Evolutionary conservation across 2,329 filamentous ascomycete genomes (phyloP).

Genomic region (Huntiella moniliformis): DNA sequence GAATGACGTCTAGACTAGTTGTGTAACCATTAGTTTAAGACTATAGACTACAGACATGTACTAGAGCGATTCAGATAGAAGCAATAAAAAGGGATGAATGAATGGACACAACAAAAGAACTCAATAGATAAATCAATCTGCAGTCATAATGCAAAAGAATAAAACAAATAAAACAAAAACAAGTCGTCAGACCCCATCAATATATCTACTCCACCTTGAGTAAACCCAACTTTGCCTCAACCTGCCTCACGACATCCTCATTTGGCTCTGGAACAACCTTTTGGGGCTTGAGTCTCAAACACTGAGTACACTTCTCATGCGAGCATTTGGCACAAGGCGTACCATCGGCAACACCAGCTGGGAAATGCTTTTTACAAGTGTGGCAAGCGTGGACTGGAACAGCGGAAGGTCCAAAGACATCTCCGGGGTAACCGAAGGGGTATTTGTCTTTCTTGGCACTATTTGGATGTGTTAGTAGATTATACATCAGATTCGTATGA

Average conservation of each 20-base stretch:
- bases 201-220: conserved; percentile 19
- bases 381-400: conserved; percentile 40
- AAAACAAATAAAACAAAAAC: background rate
- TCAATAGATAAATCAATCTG: background rate
- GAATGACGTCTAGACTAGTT: conserved; percentile 1
- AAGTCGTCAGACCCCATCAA: background rate
- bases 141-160: background rate
- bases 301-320: conserved; percentile 39
- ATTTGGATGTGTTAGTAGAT: conserved; percentile 10
- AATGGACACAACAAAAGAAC: background rate
- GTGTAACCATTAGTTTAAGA: background rate
- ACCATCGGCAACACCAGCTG: conserved; percentile 28
- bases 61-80: no score
- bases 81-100: background rate
- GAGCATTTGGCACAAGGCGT: conserved; percentile 40
- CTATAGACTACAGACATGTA: background rate
- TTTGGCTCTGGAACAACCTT: conserved; percentile 44
- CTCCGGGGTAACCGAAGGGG: conserved; percentile 50
- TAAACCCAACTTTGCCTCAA: conserved; percentile 35
- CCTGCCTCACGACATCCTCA: conserved; percentile 36
- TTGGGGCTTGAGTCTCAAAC: conserved; percentile 37
- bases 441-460: conserved; percentile 51
- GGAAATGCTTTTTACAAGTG: conserved; percentile 41
- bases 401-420: conserved; percentile 34
- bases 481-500: no score